Conservation (phyloP, 2,329 filamentous ascomycete genomes). For the Diaporthe eres region DNA sequence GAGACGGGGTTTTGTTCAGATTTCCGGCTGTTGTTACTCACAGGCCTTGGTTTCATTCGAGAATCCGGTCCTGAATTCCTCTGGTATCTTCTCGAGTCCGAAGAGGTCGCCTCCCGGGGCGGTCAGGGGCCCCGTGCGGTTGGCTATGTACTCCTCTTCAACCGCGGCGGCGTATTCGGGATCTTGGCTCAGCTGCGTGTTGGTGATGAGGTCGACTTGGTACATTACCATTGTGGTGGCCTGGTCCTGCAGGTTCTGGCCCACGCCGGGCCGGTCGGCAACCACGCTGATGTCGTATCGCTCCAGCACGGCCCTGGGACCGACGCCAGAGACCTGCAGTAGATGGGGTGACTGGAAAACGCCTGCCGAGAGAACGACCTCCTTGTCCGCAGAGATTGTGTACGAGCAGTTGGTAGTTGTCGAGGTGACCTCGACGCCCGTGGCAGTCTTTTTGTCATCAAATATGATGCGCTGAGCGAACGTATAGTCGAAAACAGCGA, state of each 20-base stretch:
- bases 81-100: constrained; percentile 23
- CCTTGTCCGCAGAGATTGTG: constrained; percentile 41
- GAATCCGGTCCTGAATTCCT: not conserved
- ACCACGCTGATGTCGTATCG: constrained; percentile 47
- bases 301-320: constrained; percentile 35
- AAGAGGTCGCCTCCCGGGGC: constrained; percentile 26
- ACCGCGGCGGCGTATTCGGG: not conserved
- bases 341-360: constrained; percentile 58
- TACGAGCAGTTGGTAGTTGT: constrained; percentile 4
- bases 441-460: constrained; percentile 28
- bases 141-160: not conserved
- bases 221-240: not conserved
- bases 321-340: constrained; percentile 46
- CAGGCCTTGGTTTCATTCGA: constrained; percentile 20
- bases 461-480: constrained; percentile 29
- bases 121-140: constrained; percentile 25
- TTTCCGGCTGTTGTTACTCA: constrained; percentile 10
- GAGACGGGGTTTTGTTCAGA: not conserved
- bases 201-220: constrained; percentile 18
- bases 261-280: constrained; percentile 46
- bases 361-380: constrained; percentile 60
- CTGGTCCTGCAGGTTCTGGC: constrained; percentile 34
- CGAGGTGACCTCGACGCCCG: constrained; percentile 8
- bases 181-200: not conserved
- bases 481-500: constrained; percentile 22